phyloP scores from a whole-genome alignment of 306 rosid species.

The Lathyrus sativus region DNA sequence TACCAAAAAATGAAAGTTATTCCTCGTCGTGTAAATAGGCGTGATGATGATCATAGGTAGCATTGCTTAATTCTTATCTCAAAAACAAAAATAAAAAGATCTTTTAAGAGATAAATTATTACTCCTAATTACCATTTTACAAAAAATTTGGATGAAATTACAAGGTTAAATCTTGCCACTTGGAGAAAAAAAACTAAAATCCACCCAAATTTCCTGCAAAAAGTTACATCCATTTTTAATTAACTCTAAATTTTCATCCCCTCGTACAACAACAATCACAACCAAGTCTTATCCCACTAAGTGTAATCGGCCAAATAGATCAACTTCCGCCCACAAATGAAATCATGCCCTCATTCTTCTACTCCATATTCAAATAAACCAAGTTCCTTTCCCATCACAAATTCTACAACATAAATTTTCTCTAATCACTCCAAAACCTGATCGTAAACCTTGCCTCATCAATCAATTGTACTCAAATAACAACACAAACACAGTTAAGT shows the following conservation, averaged over 20 bases:
- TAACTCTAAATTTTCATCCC: not conserved
- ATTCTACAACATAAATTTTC: not conserved
- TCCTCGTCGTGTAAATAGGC: not conserved
- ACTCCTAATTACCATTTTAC: not conserved
- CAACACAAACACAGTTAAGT: constrained; percentile 13
- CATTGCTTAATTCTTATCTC: constrained; percentile 1
- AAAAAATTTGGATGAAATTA: not conserved
- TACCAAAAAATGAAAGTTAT: not conserved
- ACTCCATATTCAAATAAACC: constrained; percentile 5
- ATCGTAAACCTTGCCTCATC: constrained; percentile 5
- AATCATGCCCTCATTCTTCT: too few species aligned
- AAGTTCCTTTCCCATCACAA: not conserved
- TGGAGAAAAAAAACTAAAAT: not conserved
- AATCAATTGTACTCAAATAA: constrained; percentile 24
- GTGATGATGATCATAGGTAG: not conserved
- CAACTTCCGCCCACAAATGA: too few species aligned
- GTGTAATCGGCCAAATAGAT: too few species aligned
- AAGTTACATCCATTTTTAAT: not conserved
- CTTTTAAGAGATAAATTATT: not conserved
- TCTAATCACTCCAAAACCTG: not conserved
- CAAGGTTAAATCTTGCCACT: not conserved
- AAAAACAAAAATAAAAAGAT: not conserved
- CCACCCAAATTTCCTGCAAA: constrained; percentile 5
- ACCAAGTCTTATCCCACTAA: too few species aligned
- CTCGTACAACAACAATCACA: too few species aligned